Conservation (phyloP, 257 asterid species). For the Nicotiana tabacum region DNA sequence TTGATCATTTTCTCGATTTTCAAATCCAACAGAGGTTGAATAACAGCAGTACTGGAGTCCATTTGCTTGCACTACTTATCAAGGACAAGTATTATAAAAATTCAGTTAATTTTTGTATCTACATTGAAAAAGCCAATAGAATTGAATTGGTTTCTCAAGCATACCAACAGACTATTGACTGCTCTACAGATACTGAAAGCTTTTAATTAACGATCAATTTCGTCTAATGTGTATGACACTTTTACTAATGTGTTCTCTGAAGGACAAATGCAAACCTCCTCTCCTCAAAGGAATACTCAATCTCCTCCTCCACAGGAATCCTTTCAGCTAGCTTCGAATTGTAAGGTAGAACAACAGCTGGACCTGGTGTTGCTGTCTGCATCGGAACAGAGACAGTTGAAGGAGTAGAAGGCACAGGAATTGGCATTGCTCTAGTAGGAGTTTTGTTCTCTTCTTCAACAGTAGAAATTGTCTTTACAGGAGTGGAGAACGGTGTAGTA, state of each 20-base stretch:
- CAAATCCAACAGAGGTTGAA: no score
- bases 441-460: conserved; percentile 61
- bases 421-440: conserved; percentile 43
- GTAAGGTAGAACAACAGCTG: conserved; percentile 13
- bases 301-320: conserved; percentile 26
- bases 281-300: conserved; percentile 83
- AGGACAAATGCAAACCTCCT: conserved; percentile 58
- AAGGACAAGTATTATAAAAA: background rate
- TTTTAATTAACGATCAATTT: background rate
- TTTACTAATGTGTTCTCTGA: conserved; percentile 34
- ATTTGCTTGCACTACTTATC: background rate
- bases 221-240: conserved; percentile 19
- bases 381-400: conserved; percentile 58
- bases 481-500: conserved; percentile 29
- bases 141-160: background rate
- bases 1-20: no score
- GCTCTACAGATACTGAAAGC: background rate
- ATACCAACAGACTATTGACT: background rate
- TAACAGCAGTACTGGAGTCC: background rate
- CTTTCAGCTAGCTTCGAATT: conserved; percentile 26
- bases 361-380: conserved; percentile 64
- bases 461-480: conserved; percentile 43
- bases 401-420: conserved; percentile 57
- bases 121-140: background rate
- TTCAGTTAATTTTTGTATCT: background rate